Base-by-base conservation (phyloP, 2,329 filamentous ascomycete species). In the Escovopsis sp. region DNA sequence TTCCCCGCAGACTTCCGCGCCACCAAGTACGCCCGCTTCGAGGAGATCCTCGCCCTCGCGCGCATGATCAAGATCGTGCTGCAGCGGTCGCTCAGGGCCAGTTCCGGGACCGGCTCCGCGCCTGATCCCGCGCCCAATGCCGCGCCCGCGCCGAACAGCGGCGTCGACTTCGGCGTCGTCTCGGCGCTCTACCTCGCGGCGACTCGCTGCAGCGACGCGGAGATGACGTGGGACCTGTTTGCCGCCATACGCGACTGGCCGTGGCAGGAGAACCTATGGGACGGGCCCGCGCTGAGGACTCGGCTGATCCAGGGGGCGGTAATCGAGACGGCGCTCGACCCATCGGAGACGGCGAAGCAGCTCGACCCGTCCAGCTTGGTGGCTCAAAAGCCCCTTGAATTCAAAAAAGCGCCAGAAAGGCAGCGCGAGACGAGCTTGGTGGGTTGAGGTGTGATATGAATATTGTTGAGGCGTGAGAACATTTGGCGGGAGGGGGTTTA, bases 181-280 rank as follows among this genome's bases (percentile, higher is more conserved):
- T 45, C 48, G 2, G 46, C 47, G 39, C 44, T 50, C 2, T 48
- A 49, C 32, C 33, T 46, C 4, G 44, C 44, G 2, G 43, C 43
- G 18, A 44, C 26, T 2, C 42, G 42, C 23, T 50, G 48, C 36
- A 28, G 39, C 10, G 44, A 48, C 12, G 32, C 23, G 12, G 26
- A n/a, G 10, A 43, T 44, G 28, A 46, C 33, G 34, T 40, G 43
- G 33, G 43, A 39, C 19, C 18, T 50, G 18, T 37, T 45, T 10
- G 18, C 18, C 5, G 39, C 47, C 42, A 49, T 49, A 28, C 43
- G 32, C 7, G 42, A 42, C 19, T 50, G 48, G 48, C 49, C 47
- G 1, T 39, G 41, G 36, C 42, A 39, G 15, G 49, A 49, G 39
- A 47, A 47, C 33, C 32, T 51, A n/a, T 51, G 49, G 49, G 49